Evolutionary conservation across 495 filamentous ascomycete genomes (phyloP), one percentile per base, ranked within the genome.

Genomic region (Rusavskia elegans): DNA sequence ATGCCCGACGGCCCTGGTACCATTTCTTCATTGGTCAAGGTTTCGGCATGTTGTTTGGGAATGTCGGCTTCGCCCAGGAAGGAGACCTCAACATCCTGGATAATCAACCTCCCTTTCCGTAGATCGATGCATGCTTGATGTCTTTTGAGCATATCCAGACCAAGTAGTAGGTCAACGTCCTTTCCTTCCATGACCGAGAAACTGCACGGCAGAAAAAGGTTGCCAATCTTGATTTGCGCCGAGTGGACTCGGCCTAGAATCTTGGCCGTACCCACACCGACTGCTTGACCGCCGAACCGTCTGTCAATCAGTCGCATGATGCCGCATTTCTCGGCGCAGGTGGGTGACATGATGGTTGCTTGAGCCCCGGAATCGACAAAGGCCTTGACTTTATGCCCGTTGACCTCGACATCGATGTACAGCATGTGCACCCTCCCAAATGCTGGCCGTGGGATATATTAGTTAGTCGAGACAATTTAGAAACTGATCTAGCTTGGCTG

Each of bases 141-240:
- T 30, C 93, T 77, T 66, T 88, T 94, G 48, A 97, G 70, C 85
- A 99, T 99, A 63, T 99, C 92, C 44, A 99, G 70, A 6, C 92
- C 92, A 11, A 99, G 74, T 8, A 99, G 76, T 11, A 99, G 72
- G 59, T 97, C 92, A n/a, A 97, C 92, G 53, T 85, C 81, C 66
- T 97, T 99, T 36, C 92, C 92, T 67, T 99, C 92, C 92, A 99
- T 96, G 57, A 99, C 92, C n/a, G 93, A 97, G 67, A 99, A 99
- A 46, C 84, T 85, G 71, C 89, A 96, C 0, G 89, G 80, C 48
- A 99, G 76, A 61, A 87, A 88, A 60, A 89, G 78, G 36, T 75
- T 77, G 17, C 92, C 93, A 57, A 99, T 94, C 68, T 85, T 86
- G 63, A 97, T 90, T 64, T 85, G 85, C 14, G 93, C 90, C 17